These are phyloP conservation scores for Aplosporella prunicola DNA, from an alignment of 2,329 filamentous ascomycete genomes.

Conservation along the genomic window DNA sequence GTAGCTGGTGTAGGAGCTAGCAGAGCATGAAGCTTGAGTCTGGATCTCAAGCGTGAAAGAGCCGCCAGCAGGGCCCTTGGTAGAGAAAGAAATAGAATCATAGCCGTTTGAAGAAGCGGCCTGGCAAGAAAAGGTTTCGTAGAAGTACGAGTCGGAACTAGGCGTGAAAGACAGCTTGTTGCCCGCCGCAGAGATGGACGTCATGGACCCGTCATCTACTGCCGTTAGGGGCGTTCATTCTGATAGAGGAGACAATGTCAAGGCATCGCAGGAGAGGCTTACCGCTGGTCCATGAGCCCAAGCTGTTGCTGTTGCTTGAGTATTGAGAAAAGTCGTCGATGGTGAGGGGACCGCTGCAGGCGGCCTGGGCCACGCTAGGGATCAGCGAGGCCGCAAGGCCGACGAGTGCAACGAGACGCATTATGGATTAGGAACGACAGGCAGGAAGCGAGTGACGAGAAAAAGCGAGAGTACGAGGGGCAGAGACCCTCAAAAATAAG, in stretches of 20 bases:
- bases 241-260: not conserved
- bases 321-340: slow-evolving; percentile 32
- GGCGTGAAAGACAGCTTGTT: slow-evolving; percentile 44
- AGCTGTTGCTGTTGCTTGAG: slow-evolving; percentile 27
- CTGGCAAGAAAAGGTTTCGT: slow-evolving; percentile 44
- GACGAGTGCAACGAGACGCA: slow-evolving; percentile 23
- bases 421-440: slow-evolving; percentile 15
- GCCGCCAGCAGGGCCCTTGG: slow-evolving; percentile 37
- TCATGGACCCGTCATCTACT: slow-evolving; percentile 43
- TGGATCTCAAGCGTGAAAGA: slow-evolving; percentile 40
- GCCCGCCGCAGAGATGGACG: slow-evolving; percentile 31
- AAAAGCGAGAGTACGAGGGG: slow-evolving; percentile 31
- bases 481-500: slow-evolving; percentile 15
- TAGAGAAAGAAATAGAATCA: slow-evolving; percentile 38
- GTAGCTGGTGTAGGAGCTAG: slow-evolving; percentile 34
- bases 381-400: slow-evolving; percentile 24
- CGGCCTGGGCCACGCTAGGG: slow-evolving; percentile 20
- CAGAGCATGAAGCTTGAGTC: slow-evolving; percentile 37
- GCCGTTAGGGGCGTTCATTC: not conserved
- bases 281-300: slow-evolving; percentile 29
- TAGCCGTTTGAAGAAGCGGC: slow-evolving; percentile 38
- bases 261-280: not conserved
- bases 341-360: slow-evolving; percentile 26
- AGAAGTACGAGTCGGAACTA: slow-evolving; percentile 42
- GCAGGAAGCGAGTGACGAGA: slow-evolving; percentile 18